phyloP scores from a whole-genome alignment of 2,329 filamentous ascomycete genomes.

The Colletotrichum sp. region DNA sequence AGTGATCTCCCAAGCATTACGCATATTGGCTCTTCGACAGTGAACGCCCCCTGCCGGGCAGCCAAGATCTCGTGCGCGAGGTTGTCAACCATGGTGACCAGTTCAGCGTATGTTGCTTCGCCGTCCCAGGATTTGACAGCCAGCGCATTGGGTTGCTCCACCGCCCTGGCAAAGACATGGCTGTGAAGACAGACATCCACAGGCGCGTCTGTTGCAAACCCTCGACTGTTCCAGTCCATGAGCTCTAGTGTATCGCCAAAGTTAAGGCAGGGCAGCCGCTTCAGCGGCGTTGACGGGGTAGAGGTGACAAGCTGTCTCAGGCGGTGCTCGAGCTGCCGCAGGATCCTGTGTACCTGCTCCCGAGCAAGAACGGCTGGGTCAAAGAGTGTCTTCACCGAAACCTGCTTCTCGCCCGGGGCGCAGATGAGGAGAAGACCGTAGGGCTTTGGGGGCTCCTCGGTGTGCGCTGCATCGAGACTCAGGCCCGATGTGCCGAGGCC shows the following conservation, averaged over 20 bases:
- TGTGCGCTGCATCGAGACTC: neutral
- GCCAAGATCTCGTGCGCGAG: neutral
- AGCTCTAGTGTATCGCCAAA: neutral
- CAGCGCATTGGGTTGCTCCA: neutral
- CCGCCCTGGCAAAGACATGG: neutral
- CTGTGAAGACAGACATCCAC: neutral
- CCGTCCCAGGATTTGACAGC: neutral
- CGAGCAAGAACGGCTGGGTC: neutral
- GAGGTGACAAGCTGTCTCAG: neutral
- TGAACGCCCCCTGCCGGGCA: neutral
- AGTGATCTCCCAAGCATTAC: neutral
- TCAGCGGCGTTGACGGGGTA: accelerated
- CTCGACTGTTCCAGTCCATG: neutral
- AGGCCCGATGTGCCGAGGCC: neutral
- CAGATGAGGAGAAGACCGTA: neutral
- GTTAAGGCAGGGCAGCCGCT: neutral
- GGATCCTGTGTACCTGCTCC: neutral
- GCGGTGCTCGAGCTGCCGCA: neutral
- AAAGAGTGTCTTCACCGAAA: neutral
- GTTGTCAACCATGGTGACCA: neutral
- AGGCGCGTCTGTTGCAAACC: neutral
- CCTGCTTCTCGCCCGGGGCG: neutral
- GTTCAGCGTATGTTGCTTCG: neutral
- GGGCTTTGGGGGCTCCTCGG: neutral
- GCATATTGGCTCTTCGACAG: neutral